Conservation (phyloP, 371 early-diverging fungal species). For the Nematocida minor region DNA sequence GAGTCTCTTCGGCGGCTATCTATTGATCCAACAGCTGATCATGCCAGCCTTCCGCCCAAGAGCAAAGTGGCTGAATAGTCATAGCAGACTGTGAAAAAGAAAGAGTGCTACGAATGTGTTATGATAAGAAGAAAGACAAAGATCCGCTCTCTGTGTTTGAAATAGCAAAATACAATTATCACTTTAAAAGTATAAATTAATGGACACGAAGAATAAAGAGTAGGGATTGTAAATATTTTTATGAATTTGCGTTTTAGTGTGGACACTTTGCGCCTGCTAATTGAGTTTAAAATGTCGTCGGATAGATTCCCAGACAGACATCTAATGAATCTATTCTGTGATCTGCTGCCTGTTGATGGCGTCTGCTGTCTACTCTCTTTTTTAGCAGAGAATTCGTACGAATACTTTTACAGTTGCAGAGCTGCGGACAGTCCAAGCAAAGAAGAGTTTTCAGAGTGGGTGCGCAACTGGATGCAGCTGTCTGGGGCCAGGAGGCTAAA, state of each 20-base stretch:
- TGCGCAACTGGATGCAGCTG: not conserved
- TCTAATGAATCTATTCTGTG: not conserved
- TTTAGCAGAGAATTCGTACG: constrained; percentile 7
- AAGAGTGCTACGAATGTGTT: no score
- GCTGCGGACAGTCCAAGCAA: not conserved
- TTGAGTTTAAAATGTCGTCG: constrained; percentile 21
- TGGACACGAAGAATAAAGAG: no score
- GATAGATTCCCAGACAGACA: constrained; percentile 9
- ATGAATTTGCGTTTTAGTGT: constrained; percentile 37
- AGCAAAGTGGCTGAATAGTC: no score
- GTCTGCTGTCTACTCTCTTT: not conserved
- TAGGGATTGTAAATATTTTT: constrained; percentile 42
- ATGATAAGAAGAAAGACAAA: no score
- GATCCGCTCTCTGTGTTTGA: no score
- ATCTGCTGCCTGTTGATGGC: constrained; percentile 7
- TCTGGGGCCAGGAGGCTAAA: not conserved
- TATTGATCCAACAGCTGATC: not conserved
- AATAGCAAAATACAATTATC: no score
- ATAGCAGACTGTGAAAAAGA: not conserved
- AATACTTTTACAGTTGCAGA: constrained; percentile 37
- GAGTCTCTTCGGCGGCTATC: constrained; percentile 18
- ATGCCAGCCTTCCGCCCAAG: not conserved
- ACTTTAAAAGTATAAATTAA: no score
- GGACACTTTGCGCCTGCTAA: constrained; percentile 11
- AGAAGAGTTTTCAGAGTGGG: constrained; percentile 13